Percentiles rank a stretch among this genome's conserved stretches.
phyloP scores from a whole-genome alignment of 2,329 filamentous ascomycete genomes.

The Bipolaris zeicola region DNA sequence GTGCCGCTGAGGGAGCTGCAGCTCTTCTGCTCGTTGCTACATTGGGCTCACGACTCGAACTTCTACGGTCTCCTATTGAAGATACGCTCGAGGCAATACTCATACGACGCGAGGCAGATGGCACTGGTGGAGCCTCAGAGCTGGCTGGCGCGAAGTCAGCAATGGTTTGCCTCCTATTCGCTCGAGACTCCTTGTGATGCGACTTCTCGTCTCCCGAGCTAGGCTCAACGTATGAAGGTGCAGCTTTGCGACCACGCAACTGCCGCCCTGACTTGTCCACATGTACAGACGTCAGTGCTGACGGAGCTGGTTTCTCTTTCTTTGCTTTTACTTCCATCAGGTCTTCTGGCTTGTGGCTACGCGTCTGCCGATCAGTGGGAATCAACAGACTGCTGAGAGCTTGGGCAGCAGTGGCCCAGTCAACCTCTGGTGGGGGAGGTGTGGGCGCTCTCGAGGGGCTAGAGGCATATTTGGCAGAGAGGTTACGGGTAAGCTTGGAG shows the following conservation, averaged over 20 bases:
- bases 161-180: slow-evolving; percentile 48
- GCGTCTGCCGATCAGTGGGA: slow-evolving; percentile 73
- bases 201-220: slow-evolving; percentile 49
- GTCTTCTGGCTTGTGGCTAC: slow-evolving; percentile 78
- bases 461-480: slow-evolving; percentile 56
- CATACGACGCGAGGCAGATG: slow-evolving; percentile 47
- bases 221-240: slow-evolving; percentile 58
- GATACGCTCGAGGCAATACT: slow-evolving; percentile 54
- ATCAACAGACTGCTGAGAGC: slow-evolving; percentile 84
- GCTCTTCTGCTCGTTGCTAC: slow-evolving; percentile 45
- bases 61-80: slow-evolving; percentile 44
- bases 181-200: slow-evolving; percentile 29
- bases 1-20: slow-evolving; percentile 26
- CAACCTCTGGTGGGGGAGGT: slow-evolving; percentile 78
- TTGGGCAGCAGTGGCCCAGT: slow-evolving; percentile 83
- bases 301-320: slow-evolving; percentile 57
- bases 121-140: slow-evolving; percentile 30
- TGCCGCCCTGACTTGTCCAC: slow-evolving; percentile 63
- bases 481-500: slow-evolving; percentile 66
- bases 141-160: slow-evolving; percentile 42
- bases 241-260: slow-evolving; percentile 70
- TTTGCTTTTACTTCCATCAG: slow-evolving; percentile 65
- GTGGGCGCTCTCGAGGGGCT: slow-evolving; percentile 57
- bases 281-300: slow-evolving; percentile 40
- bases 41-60: slow-evolving; percentile 44